A percentile compares a stretch with the other conserved stretches of the same genome.
These are phyloP conservation scores for Trichoderma sp. DNA, from an alignment of 2,329 filamentous ascomycete species.

Conservation along the genomic window DNA sequence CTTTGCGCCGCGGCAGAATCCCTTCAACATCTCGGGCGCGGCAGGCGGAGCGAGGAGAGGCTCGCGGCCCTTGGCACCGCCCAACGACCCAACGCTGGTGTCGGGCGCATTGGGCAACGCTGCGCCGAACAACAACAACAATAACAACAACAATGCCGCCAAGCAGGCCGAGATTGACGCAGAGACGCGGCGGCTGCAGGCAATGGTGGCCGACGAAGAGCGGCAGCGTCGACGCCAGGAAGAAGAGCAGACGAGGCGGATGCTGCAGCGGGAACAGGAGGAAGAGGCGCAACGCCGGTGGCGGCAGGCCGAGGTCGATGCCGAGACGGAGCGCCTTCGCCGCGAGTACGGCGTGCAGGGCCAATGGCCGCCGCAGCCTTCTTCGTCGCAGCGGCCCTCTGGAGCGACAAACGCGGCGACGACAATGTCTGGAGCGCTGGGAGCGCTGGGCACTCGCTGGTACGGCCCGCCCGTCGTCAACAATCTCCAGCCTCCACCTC, in stretches of 20 bases:
- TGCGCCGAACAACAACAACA: conserved; percentile 30
- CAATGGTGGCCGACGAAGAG: conserved; percentile 53
- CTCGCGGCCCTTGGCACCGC: conserved; percentile 43
- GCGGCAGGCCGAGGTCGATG: conserved; percentile 64
- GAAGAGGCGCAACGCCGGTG: conserved; percentile 57
- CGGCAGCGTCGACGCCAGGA: conserved; percentile 59
- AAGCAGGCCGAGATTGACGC: conserved; percentile 59
- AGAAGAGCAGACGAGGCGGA: conserved; percentile 59
- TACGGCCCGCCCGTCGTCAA: conserved; percentile 27
- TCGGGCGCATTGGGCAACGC: conserved; percentile 45
- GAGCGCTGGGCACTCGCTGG: conserved; percentile 26
- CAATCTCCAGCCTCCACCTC: conserved; percentile 38
- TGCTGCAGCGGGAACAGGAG: conserved; percentile 67
- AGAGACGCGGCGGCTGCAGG: conserved; percentile 73
- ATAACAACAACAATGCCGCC: conserved; percentile 31
- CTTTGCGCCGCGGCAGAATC: conserved; percentile 65
- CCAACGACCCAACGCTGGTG: conserved; percentile 27
- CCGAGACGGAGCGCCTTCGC: conserved; percentile 80
- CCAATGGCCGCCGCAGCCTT: conserved; percentile 38
- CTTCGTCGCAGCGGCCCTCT: conserved; percentile 38
- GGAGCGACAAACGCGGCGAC: background rate
- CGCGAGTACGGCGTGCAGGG: conserved; percentile 65
- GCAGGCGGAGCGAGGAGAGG: conserved; percentile 37
- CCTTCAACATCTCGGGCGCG: conserved; percentile 69
- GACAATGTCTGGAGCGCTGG: conserved; percentile 23